Percentiles rank a stretch among this genome's conserved stretches.
These are phyloP conservation scores for Psilocybe sp. DNA, from an alignment of 768 basidiomycete species.

Conservation along the genomic window DNA sequence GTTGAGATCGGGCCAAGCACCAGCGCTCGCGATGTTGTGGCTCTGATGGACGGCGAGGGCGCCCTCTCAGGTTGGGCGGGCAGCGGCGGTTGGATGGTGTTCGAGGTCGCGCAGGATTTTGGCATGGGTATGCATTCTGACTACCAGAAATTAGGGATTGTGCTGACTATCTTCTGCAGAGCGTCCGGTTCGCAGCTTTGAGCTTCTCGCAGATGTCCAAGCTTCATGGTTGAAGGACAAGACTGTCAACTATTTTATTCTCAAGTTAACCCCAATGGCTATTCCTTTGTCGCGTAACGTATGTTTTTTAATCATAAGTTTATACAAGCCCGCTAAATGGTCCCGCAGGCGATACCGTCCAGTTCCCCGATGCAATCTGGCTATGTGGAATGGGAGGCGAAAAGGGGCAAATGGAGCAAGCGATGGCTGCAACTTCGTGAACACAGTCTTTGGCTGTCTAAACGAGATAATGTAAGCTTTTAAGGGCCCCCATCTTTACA, in stretches of 20 bases:
- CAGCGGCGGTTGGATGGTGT: conserved; percentile 82
- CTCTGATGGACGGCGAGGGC: conserved; percentile 62
- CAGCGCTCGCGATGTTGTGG: conserved; percentile 70
- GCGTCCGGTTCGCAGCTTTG: conserved; percentile 86
- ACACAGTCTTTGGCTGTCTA: conserved; percentile 83
- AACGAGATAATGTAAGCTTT: conserved; percentile 75
- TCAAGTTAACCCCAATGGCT: conserved; percentile 72
- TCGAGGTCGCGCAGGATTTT: conserved; percentile 86
- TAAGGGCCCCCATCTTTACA: conserved; percentile 1
- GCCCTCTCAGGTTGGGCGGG: conserved; percentile 58
- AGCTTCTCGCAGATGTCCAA: conserved; percentile 75
- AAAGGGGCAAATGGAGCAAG: conserved; percentile 95
- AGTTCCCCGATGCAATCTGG: conserved; percentile 46
- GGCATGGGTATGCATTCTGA: conserved; percentile 72
- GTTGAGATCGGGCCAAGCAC: conserved; percentile 69
- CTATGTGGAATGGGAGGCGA: conserved; percentile 86
- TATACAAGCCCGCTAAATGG: conserved; percentile 5
- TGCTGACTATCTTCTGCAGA: conserved; percentile 45
- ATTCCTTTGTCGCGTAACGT: conserved; percentile 57
- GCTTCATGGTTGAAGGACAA: conserved; percentile 88
- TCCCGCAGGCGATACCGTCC: conserved; percentile 37
- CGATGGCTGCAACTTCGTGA: conserved; percentile 86
- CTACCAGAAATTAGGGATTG: conserved; percentile 1
- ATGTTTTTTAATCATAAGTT: conserved; percentile 22
- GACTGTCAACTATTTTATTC: conserved; percentile 74